These are phyloP conservation scores for Arabis hirsuta DNA, from an alignment of 345 rosid genomes.

Conservation along the genomic window DNA sequence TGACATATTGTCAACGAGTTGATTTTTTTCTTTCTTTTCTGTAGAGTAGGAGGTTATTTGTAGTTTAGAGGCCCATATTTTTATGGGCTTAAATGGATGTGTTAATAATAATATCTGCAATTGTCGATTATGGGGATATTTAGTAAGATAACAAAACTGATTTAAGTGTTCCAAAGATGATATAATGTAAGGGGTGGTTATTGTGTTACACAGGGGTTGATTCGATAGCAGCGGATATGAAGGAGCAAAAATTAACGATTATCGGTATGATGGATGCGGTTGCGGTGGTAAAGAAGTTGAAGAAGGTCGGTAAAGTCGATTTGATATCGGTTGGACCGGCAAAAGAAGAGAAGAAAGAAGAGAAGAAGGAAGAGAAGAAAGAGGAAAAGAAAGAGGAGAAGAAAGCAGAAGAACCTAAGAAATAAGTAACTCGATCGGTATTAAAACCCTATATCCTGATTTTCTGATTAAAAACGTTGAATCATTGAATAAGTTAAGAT, in stretches of 20 bases:
- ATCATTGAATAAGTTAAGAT: not conserved
- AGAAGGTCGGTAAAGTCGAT: constrained; percentile 95
- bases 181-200: constrained; percentile 7
- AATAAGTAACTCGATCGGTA: constrained; percentile 36
- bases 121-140: not conserved
- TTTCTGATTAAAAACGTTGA: not conserved
- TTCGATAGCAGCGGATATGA: constrained; percentile 85
- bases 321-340: constrained; percentile 89
- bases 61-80: not conserved
- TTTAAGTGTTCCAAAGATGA: constrained; percentile 3
- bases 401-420: constrained; percentile 50
- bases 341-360: constrained; percentile 88
- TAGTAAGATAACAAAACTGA: not conserved
- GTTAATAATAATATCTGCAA: not conserved
- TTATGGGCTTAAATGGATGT: constrained; percentile 6
- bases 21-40: not conserved
- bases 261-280: constrained; percentile 85
- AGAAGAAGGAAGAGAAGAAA: constrained; percentile 65
- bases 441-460: constrained; percentile 3
- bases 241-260: constrained; percentile 91
- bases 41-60: too few relatives aligned
- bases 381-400: constrained; percentile 64
- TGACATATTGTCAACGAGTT: constrained; percentile 25
- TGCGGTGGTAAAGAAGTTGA: constrained; percentile 84
- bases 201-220: constrained; percentile 62